A percentile compares a stretch with the other conserved stretches of the same genome.
Evolutionary conservation across 805 yeast genomes (phyloP).

Genomic region (Barnettozyma botsteinii): DNA sequence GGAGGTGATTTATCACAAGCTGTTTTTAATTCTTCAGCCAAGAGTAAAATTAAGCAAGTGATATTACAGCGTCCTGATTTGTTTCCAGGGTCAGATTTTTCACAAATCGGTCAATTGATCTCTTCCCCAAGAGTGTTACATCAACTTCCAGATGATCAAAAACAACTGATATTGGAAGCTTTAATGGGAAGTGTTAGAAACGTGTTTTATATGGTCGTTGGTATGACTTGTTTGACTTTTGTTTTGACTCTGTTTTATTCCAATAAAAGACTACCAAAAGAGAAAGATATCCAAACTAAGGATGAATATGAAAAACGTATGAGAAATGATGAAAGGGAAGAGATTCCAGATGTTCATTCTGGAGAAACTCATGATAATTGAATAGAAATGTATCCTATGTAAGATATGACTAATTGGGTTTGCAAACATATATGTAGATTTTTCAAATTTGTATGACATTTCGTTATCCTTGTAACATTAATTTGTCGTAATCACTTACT

Average conservation of each 20-base stretch:
- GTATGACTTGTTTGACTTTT: slow-evolving; percentile 28
- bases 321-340: no score
- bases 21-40: slow-evolving; percentile 31
- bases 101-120: not conserved
- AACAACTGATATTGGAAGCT: not conserved
- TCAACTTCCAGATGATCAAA: no score
- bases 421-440: no score
- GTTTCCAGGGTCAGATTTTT: not conserved
- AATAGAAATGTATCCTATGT: no score
- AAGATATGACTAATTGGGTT: no score
- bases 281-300: slow-evolving; percentile 8
- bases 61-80: not conserved
- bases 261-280: slow-evolving; percentile 35
- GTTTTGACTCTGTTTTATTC: slow-evolving; percentile 33
- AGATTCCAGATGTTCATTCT: no score
- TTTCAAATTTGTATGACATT: no score
- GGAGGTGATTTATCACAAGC: slow-evolving; percentile 38
- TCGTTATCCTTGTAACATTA: no score
- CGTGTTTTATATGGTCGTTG: slow-evolving; percentile 36
- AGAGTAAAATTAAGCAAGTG: slow-evolving; percentile 3
- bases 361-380: no score
- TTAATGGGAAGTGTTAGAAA: slow-evolving; percentile 33
- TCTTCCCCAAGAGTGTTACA: no score
- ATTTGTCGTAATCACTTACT: no score
- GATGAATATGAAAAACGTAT: slow-evolving; percentile 2